Evolutionary conservation across 2,329 filamentous ascomycete genomes (phyloP).

Genomic region (Chaetomium sp.): DNA sequence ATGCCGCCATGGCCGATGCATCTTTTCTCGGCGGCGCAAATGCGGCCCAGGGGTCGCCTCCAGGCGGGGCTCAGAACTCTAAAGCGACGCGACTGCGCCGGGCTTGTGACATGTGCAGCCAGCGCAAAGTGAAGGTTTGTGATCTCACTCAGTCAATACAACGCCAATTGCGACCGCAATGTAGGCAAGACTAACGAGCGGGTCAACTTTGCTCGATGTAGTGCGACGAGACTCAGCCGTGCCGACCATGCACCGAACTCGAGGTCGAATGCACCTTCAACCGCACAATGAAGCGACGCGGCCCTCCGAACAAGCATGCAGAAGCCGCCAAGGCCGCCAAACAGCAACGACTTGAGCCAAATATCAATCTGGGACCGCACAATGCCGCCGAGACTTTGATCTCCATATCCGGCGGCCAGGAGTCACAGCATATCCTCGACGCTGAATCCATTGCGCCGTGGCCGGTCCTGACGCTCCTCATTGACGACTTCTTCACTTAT

Average conservation of each 20-base stretch:
- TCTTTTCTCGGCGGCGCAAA: constrained; percentile 7
- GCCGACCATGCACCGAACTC: constrained; percentile 50
- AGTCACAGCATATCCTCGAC: constrained; percentile 37
- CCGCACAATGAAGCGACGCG: constrained; percentile 51
- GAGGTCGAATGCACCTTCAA: constrained; percentile 53
- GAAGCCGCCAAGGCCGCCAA: constrained; percentile 51
- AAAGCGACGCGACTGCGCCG: constrained; percentile 52
- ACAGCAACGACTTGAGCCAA: constrained; percentile 35
- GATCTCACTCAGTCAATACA: too few relatives aligned
- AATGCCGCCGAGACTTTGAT: constrained; percentile 44
- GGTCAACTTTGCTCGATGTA: constrained; percentile 13
- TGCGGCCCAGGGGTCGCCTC: background rate
- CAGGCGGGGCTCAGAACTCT: constrained; percentile 6
- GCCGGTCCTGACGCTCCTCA: constrained; percentile 59
- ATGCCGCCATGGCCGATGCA: constrained; percentile 10
- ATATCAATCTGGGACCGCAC: constrained; percentile 31
- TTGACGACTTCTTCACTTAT: constrained; percentile 80
- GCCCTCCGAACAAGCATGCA: constrained; percentile 53
- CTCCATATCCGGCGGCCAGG: constrained; percentile 34
- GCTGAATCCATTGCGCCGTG: constrained; percentile 67
- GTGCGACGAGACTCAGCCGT: constrained; percentile 53
- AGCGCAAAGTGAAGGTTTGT: constrained; percentile 51
- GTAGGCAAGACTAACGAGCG: too few relatives aligned
- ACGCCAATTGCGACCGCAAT: too few relatives aligned
- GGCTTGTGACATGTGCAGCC: constrained; percentile 56